Percentiles rank a stretch among this genome's conserved stretches.
These are phyloP conservation scores for Sporothrix curviconia DNA, from an alignment of 2,329 filamentous ascomycete genomes.

Conservation along the genomic window DNA sequence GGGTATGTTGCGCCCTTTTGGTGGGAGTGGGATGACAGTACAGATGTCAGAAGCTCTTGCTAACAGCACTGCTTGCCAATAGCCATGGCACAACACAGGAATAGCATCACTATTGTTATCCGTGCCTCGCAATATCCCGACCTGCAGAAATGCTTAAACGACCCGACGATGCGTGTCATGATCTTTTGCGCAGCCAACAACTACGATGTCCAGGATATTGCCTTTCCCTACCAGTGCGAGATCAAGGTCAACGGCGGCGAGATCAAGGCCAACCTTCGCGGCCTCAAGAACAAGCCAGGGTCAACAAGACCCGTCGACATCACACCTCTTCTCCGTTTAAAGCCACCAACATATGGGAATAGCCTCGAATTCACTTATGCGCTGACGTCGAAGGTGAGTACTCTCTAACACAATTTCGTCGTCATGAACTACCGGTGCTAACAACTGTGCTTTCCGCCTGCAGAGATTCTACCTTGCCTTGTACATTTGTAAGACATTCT, in stretches of 20 bases:
- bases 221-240: slow-evolving; percentile 89
- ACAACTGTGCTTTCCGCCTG: neutral
- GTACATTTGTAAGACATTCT: slow-evolving; percentile 67
- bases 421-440: too few species aligned
- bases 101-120: slow-evolving; percentile 40
- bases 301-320: slow-evolving; percentile 92
- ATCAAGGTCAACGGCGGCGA: slow-evolving; percentile 84
- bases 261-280: slow-evolving; percentile 86
- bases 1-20: too few species aligned
- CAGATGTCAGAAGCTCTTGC: too few species aligned
- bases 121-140: slow-evolving; percentile 45
- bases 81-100: slow-evolving; percentile 52
- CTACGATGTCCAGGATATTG: slow-evolving; percentile 62
- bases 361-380: slow-evolving; percentile 84
- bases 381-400: slow-evolving; percentile 71
- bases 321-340: slow-evolving; percentile 66
- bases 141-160: slow-evolving; percentile 49
- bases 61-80: neutral
- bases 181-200: slow-evolving; percentile 72
- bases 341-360: slow-evolving; percentile 63
- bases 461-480: slow-evolving; percentile 68
- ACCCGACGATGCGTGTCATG: slow-evolving; percentile 65
- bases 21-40: too few species aligned
- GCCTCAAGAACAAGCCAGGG: slow-evolving; percentile 91
- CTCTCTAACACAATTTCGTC: neutral